phyloP scores from a whole-genome alignment of 2,329 filamentous ascomycete genomes.

The Fusarium nelsonii region DNA sequence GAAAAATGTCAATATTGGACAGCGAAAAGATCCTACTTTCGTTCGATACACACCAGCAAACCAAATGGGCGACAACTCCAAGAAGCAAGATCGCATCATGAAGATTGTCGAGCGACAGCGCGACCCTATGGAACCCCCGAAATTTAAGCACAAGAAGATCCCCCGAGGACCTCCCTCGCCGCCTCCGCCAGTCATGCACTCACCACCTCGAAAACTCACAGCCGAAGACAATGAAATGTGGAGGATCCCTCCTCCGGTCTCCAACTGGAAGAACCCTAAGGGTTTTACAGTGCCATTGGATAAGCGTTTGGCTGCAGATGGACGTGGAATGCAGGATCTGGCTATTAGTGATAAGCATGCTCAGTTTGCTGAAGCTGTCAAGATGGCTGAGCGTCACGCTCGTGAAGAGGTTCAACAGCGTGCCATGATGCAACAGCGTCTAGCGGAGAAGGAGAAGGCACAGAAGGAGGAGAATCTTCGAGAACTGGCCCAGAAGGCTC shows the following conservation, averaged over 20 bases:
- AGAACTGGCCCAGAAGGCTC: constrained; percentile 87
- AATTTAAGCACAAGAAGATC: constrained; percentile 99
- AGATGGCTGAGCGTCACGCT: constrained; percentile 93
- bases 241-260: constrained; percentile 88
- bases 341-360: constrained; percentile 99
- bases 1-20: constrained; percentile 89
- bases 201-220: constrained; percentile 92
- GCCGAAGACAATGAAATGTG: constrained; percentile 97
- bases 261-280: constrained; percentile 99
- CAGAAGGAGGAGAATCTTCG: constrained; percentile 95
- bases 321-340: constrained; percentile 89
- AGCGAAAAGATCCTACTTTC: constrained; percentile 87
- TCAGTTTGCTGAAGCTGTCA: constrained; percentile 92
- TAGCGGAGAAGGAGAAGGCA: constrained; percentile 96
- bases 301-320: constrained; percentile 94
- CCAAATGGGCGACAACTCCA: constrained; percentile 90
- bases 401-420: constrained; percentile 95
- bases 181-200: constrained; percentile 94
- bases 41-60: constrained; percentile 96
- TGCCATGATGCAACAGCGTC: constrained; percentile 92
- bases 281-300: constrained; percentile 96
- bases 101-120: constrained; percentile 96
- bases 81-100: constrained; percentile 95
- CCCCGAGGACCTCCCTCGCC: constrained; percentile 92
- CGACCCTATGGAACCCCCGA: constrained; percentile 96